Evolutionary conservation across 2,329 filamentous ascomycete species (phyloP), one percentile per base, ranked within the genome.

Genomic region (Colletotrichum sp.): DNA sequence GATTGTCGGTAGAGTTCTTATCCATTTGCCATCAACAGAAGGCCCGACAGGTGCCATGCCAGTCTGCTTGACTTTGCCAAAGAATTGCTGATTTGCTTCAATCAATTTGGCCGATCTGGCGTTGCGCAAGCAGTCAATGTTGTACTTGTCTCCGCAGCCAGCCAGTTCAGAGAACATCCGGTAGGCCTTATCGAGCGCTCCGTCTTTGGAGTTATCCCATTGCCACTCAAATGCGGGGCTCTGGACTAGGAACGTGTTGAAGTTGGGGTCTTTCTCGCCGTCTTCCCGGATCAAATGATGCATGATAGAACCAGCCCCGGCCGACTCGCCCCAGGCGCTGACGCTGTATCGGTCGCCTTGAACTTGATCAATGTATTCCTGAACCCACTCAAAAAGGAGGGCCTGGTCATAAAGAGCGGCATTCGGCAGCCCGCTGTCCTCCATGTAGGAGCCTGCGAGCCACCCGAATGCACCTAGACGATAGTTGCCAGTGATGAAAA

Each of bases 251-350:
- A 81, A 83, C 12, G 71, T 72, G 8, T 71, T 13, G 80, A 90
- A 90, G 3, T 87, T 80, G 2, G 88, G 88, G 62, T 88, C 83
- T 18, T 83, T 80, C 7, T 80, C 82, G 3, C 88, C 88, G 2
- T 86, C 85, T 28, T 87, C 80, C 1, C 85, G 84, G n/a, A 87
- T 85, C 10, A 90, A 81, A 68, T 90, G 89, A 71, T 90, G 88
- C 65, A 89, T 78, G 67, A 90, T 87, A 6, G 87, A 89, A 1
- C 86, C 86, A 2, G 87, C 89, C 2, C 89, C 89, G 1, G 89
- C 88, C 10, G 86, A 89, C 77, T 90, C 86, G 4, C 89, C 89
- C 83, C 87, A 87, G 6, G 87, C 88, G 1, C 86, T 89, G 8
- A 90, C 87, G 5, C 82, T 78, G 5, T 80, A 81, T 7, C 85